Percentiles rank a stretch among this genome's conserved stretches.
Conservation (phyloP, 1,139 yeast species). For the Sugiyamaella xylanicola region DNA sequence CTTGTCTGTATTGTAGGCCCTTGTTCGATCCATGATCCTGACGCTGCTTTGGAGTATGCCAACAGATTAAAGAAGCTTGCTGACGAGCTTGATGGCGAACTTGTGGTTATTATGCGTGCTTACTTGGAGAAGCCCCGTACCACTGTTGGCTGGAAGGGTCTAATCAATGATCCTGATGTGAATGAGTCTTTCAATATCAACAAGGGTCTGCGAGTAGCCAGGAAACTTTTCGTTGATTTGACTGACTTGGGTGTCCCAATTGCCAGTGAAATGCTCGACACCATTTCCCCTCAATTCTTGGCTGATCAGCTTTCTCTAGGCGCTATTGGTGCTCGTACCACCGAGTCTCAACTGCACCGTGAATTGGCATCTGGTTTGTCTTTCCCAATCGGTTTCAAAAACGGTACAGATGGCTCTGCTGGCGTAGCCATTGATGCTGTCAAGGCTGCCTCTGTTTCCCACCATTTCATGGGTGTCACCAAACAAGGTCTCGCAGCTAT, state of each 20-base stretch:
- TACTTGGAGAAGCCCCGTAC: slow-evolving; percentile 98
- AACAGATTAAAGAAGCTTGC: slow-evolving; percentile 63
- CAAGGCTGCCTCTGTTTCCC: slow-evolving; percentile 87
- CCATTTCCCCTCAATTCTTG: slow-evolving; percentile 96
- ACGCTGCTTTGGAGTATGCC: slow-evolving; percentile 88
- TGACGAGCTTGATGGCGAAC: slow-evolving; percentile 69
- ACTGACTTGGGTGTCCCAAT: slow-evolving; percentile 78
- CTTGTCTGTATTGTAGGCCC: slow-evolving; percentile 88
- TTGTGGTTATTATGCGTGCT: slow-evolving; percentile 92
- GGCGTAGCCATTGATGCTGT: slow-evolving; percentile 95
- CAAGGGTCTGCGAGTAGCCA: slow-evolving; percentile 86
- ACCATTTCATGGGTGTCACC: slow-evolving; percentile 96
- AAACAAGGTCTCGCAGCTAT: slow-evolving; percentile 96
- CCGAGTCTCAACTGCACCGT: slow-evolving; percentile 96
- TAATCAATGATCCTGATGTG: slow-evolving; percentile 94
- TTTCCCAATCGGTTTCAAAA: slow-evolving; percentile 98
- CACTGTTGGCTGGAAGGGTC: slow-evolving; percentile 98
- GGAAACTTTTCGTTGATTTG: slow-evolving; percentile 82
- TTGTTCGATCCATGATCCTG: slow-evolving; percentile 92
- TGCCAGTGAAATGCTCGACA: slow-evolving; percentile 97
- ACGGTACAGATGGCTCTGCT: slow-evolving; percentile 95
- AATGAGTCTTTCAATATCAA: slow-evolving; percentile 92
- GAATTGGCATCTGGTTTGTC: slow-evolving; percentile 95
- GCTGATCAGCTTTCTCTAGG: slow-evolving; percentile 92
- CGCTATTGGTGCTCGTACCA: slow-evolving; percentile 98